Evolutionary conservation across 192 early-diverging fungal species (phyloP).

Genomic region (Glomus cerebriforme): DNA sequence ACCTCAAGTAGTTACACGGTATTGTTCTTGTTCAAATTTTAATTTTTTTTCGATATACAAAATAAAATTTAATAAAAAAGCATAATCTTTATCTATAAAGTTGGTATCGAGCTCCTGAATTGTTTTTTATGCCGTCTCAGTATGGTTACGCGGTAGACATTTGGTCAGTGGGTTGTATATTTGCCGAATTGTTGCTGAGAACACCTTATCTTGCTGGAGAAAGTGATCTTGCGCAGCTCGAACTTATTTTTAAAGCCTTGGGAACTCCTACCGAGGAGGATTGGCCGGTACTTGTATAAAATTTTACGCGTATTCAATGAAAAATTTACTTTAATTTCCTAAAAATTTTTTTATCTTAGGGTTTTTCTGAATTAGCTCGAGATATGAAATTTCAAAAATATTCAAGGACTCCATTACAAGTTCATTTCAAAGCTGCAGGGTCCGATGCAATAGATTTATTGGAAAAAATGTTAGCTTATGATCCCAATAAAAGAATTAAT

Average conservation of each 20-base stretch:
- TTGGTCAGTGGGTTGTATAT: conserved; percentile 97
- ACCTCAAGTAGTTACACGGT: conserved; percentile 90
- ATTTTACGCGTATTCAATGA: not conserved
- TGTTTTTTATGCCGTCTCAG: conserved; percentile 85
- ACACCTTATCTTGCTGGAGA: conserved; percentile 87
- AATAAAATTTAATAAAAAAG: not conserved
- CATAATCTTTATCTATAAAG: conserved; percentile 39
- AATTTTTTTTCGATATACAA: not conserved
- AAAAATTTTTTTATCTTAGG: conserved; percentile 39
- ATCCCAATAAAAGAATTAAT: conserved; percentile 80
- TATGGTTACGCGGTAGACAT: conserved; percentile 93
- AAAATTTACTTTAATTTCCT: not conserved
- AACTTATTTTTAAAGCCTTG: conserved; percentile 74
- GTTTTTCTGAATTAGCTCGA: conserved; percentile 69
- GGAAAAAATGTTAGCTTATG: conserved; percentile 83
- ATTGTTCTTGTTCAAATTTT: not conserved
- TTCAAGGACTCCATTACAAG: conserved; percentile 68
- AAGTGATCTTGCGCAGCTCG: conserved; percentile 76
- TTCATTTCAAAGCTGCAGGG: conserved; percentile 83
- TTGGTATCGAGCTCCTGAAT: conserved; percentile 97
- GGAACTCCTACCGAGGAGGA: conserved; percentile 82
- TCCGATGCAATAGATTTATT: conserved; percentile 84
- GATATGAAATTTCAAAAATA: conserved; percentile 73
- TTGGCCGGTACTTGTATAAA: conserved; percentile 64
- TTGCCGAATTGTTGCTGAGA: conserved; percentile 95